Evolutionary conservation across 257 asterid species (phyloP).

Genomic region (Prunella vulgaris): DNA sequence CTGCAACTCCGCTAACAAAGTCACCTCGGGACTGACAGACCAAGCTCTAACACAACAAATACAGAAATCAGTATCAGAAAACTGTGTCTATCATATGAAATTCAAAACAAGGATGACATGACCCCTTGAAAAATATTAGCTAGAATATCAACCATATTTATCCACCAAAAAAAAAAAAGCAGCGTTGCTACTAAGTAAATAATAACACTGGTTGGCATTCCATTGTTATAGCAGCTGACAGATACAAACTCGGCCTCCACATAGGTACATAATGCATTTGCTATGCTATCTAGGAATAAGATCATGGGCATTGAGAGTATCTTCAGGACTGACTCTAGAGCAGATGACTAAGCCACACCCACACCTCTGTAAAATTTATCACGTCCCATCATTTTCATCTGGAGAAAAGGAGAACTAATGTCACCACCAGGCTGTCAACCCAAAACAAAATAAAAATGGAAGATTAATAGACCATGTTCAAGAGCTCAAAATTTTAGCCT

Average conservation of each 20-base stretch:
- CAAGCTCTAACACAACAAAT: conserved; percentile 67
- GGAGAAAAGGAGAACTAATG: conserved; percentile 76
- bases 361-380: conserved; percentile 53
- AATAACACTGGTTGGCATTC: background rate
- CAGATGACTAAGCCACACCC: conserved; percentile 57
- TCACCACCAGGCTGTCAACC: conserved; percentile 59
- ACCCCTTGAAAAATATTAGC: background rate
- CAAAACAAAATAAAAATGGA: conserved; percentile 28
- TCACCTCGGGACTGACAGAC: conserved; percentile 92
- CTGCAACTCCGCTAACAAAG: conserved; percentile 35
- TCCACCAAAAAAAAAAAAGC: conserved; percentile 5
- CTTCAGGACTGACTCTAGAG: conserved; percentile 45
- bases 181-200: background rate
- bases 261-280: conserved; percentile 1
- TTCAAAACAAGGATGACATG: conserved; percentile 8
- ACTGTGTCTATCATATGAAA: background rate
- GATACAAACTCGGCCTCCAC: background rate
- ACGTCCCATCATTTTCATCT: conserved; percentile 95
- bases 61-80: conserved; percentile 39
- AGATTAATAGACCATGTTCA: conserved; percentile 20
- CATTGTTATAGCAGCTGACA: background rate
- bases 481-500: conserved; percentile 6
- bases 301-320: conserved; percentile 19
- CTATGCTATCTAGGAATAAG: conserved; percentile 14
- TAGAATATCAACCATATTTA: conserved; percentile 1